Base-by-base conservation (phyloP, 768 basidiomycete genomes). In the Solioccasus polychromus region DNA sequence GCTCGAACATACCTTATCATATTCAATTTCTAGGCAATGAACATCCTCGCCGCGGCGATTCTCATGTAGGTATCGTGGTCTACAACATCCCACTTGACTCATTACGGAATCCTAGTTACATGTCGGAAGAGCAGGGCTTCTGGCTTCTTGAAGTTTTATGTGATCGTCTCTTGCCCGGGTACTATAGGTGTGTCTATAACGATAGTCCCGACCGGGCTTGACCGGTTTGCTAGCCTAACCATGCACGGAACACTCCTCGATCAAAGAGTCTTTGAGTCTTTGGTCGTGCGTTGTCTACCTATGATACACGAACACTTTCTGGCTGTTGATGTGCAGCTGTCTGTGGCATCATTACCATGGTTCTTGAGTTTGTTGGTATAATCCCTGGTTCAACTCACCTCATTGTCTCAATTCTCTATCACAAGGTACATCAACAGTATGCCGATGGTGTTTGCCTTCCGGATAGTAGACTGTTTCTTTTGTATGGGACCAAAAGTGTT, bases 241-340 rank as follows among this genome's bases (percentile, higher is more conserved):
- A 99, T 99, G 96, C 92, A 97, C 57, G 96, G 96, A 12, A 99
- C 96, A 0, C 77, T 99, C 10, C 81, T 99, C n/a, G 96, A 99
- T 62, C 96, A 99, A 64, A 80, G 93, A 17, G 96, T 99, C 0
- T 99, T 99, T 51, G 96, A 99, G 63, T 83, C 93, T 6, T 76
- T 99, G 25, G 94, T 98, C 7, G 78, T 85, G 44, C 80, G 83
- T 43, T 90, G 88, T 70, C 74, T 97, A 30, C 93, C 93, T 4
- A 88, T 95, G 58, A 90, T 99, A 54, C 85, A 94, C 55, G 92
- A 96, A 23, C 90, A 98, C 64, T 96, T 97, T 70, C 76, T 78
- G 54, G 72, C 66, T 14, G 92, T 95, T 26, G 95, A 99, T 58
- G 94, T 99, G 7, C 95, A 98, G 57, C 79, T 99, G 14, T 95